Base-by-base conservation (phyloP, 495 filamentous ascomycete species). In the Pseudomonodictys pantanalensis region DNA sequence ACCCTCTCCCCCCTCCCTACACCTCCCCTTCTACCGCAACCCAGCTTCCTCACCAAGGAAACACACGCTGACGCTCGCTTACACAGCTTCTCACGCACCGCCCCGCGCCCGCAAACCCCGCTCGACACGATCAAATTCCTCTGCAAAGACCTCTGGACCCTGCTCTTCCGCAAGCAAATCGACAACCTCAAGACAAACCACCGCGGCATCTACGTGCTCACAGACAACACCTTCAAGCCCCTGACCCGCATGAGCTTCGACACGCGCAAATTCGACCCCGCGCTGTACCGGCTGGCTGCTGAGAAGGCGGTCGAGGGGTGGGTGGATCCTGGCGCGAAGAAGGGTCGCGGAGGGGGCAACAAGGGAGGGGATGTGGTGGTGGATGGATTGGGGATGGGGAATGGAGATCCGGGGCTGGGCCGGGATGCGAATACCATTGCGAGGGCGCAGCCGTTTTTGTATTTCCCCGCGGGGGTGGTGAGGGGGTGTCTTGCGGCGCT, bases 131-230 rank as follows among this genome's bases (percentile, higher is more conserved):
- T 98, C 69, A 98, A 98, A 73, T 97, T 97, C 69, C 80, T 97
- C 30, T 98, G 93, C 80, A 98, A 97, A 73, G 95, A 98, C 70
- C 75, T 98, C 41, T 98, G 93, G 93, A 89, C 83, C 46, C 79
- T 96, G 38, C 81, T 97, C 29, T 98, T 96, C 73, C 79, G 90
- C 71, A 98, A 98, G 74, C 93, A 97, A 73, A 86, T 97, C 66
- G 93, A 98, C 71, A 97, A 97, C 75, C 77, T 98, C 39, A 98
- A 97, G 77, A 98, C 93, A 12, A 98, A 98, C 72, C 93, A 98
- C 70, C 81, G 93, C 67, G 93, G 93, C 8, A 90, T 97, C 64
- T 98, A 95, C 72, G 93, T 98, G 32, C 79, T 98, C 17, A 97
- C 92, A 12, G 93, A 98, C 74, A 95, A 91, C 72, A 78, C 85